Evolutionary conservation across 805 yeast species (phyloP).

Genomic region (Metschnikowia rubicola): DNA sequence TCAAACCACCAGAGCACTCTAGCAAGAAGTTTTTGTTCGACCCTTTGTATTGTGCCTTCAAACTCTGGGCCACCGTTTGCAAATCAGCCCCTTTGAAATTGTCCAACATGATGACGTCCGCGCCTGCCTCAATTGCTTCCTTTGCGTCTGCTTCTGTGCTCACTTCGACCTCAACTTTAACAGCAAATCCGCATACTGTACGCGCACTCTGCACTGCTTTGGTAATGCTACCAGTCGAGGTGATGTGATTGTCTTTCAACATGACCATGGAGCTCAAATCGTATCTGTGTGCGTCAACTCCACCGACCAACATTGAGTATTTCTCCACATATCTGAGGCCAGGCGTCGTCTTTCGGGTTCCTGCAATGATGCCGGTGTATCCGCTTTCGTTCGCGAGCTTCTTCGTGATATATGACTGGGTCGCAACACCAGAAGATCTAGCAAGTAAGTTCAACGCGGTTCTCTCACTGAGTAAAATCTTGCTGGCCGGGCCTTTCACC

Average conservation of each 20-base stretch:
- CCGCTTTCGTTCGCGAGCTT: slow-evolving; percentile 63
- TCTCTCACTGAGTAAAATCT: slow-evolving; percentile 79
- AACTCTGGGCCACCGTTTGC: slow-evolving; percentile 56
- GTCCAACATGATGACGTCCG: slow-evolving; percentile 93
- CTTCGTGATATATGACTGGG: slow-evolving; percentile 59
- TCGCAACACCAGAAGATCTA: slow-evolving; percentile 84
- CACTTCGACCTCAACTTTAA: slow-evolving; percentile 91
- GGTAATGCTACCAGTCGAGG: slow-evolving; percentile 91
- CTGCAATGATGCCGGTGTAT: slow-evolving; percentile 83
- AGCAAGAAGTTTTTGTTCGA: slow-evolving; percentile 53
- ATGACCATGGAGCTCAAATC: slow-evolving; percentile 92
- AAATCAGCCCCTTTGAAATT: slow-evolving; percentile 71
- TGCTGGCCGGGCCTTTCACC: slow-evolving; percentile 76
- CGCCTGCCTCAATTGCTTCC: slow-evolving; percentile 93
- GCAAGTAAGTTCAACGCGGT: slow-evolving; percentile 79
- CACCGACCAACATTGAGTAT: slow-evolving; percentile 93
- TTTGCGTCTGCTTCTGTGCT: slow-evolving; percentile 80
- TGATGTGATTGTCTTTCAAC: slow-evolving; percentile 92
- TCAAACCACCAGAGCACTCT: slow-evolving; percentile 92
- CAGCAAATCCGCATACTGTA: slow-evolving; percentile 79
- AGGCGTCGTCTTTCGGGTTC: slow-evolving; percentile 96
- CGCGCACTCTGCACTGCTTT: slow-evolving; percentile 76
- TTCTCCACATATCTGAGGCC: slow-evolving; percentile 86
- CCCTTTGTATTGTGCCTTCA: slow-evolving; percentile 56
- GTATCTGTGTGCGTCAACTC: slow-evolving; percentile 88